A percentile compares a stretch with the other conserved stretches of the same genome.
Conservation (phyloP, 2,329 filamentous ascomycete genomes). For the Claviceps humidiphila region DNA sequence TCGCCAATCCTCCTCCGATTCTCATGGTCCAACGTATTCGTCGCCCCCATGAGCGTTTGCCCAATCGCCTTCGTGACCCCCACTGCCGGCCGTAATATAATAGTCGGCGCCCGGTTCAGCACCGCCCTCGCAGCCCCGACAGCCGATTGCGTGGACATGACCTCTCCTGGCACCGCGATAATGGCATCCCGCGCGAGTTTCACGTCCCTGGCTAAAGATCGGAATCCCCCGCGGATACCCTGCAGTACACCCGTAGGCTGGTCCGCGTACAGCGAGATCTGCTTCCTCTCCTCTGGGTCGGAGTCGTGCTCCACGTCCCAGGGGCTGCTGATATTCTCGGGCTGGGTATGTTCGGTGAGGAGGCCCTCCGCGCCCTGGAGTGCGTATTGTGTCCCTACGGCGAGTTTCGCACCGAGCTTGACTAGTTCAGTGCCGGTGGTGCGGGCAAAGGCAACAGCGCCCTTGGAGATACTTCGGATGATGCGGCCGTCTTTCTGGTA, state of each 20-base stretch:
- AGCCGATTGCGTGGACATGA: slow-evolving; percentile 75
- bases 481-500: slow-evolving; percentile 91
- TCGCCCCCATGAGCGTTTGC: slow-evolving; percentile 80
- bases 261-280: slow-evolving; percentile 84
- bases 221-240: slow-evolving; percentile 70
- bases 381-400: slow-evolving; percentile 87
- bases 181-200: slow-evolving; percentile 78
- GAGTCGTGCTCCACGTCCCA: slow-evolving; percentile 45
- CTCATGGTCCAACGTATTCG: slow-evolving; percentile 75
- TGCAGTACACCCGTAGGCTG: slow-evolving; percentile 83
- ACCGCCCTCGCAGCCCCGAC: slow-evolving; percentile 69
- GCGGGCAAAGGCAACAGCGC: slow-evolving; percentile 76
- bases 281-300: slow-evolving; percentile 58
- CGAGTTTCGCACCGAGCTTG: slow-evolving; percentile 84
- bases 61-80: slow-evolving; percentile 81
- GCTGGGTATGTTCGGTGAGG: slow-evolving; percentile 34
- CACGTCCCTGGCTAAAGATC: slow-evolving; percentile 76
- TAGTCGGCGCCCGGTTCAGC: slow-evolving; percentile 72
- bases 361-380: slow-evolving; percentile 80
- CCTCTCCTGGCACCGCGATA: slow-evolving; percentile 83
- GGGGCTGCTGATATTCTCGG: slow-evolving; percentile 17
- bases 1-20: slow-evolving; percentile 75
- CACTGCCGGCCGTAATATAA: slow-evolving; percentile 81
- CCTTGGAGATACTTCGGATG: slow-evolving; percentile 83
- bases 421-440: slow-evolving; percentile 92